Evolutionary conservation across 768 basidiomycete genomes (phyloP), one percentile per base, ranked within the genome.

Genomic region (Auricularia auricula-judae): DNA sequence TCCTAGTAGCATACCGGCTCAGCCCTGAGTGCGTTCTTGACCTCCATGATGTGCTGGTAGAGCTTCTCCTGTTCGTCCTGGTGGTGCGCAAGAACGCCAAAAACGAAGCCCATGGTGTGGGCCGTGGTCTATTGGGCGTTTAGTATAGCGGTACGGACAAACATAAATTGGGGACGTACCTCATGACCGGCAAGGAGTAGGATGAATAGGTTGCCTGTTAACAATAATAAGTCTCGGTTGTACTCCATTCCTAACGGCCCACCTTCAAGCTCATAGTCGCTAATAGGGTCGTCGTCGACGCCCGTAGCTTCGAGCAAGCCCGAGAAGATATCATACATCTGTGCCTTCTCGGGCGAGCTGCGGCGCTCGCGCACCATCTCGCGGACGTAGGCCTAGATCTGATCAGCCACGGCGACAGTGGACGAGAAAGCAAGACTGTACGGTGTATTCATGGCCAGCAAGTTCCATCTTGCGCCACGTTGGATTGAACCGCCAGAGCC

Each of bases 181-280:
- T 85, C 85, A 65, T 85, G 83, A 8, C 85, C 85, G 29, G 86
- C 86, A 23, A 87, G 70, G n/a, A 86, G 65, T 65, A 78, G 75
- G 11, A 79, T 72, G 71, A 76, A 79, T 33, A 76, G 69, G 64
- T 79, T 78, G 11, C 74, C 74, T 74, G 63, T 4, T 1, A 14
- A 36, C 35, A 61, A 33, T 11, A 21, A 14, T 14, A 29, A 47
- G n/a, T 10, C 18, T 39, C 16, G 36, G 18, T 33, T 10, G 12
- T 12, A 33, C 8, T 61, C 29, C 35, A 36, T 18, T 12, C 5
- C 14, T 14, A 51, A 10, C 21, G 61, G 63, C 72, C 12, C 60
- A 76, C 75, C 75, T 4, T 74, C 74, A 3, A 84, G 70, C 67
- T 84, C 82, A 18, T 69, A 71, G 54, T 82, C 81, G 5, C 74